Base-by-base conservation (phyloP, 768 basidiomycete genomes). In the Megacollybia marginata region DNA sequence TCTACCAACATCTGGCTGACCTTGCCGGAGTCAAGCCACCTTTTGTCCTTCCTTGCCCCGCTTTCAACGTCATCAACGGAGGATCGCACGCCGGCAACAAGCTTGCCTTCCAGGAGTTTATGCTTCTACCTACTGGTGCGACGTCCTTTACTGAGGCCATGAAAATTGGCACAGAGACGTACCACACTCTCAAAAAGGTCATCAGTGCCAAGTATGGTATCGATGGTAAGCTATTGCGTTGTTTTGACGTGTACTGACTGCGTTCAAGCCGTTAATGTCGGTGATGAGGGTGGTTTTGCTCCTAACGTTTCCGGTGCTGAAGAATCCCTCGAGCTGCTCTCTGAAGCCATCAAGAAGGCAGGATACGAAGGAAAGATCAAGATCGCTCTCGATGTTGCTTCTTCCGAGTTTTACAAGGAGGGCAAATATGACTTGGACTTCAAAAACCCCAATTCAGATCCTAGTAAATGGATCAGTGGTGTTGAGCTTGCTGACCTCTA, bases 101-200 rank as follows among this genome's bases (percentile, higher is more conserved):
- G 72, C 88, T 99, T 55, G 96, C 96, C 35, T 99, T 98, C 90
- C 96, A 99, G 72, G 96, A 99, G 72, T 99, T 99, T 79, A 98
- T 99, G 96, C 79, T 99, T 59, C 79, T 97, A 55, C 95, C 96
- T 54, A 94, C 92, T 53, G 95, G 94, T 47, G 96, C 96, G 47
- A 59, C 76, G 15, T 79, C 78, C 52, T 99, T 98, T 79, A 83
- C 89, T 32, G 94, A 99, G 76, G 93, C 96, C 51, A 85, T 99
- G 85, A 95, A 97, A 75, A 93, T 95, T 53, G 96, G 96, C 53
- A 88, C 94, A 9, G 96, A 99, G 73, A 94, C 91, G 19, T 96
- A 96, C 74, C 93, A 96, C 77, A 88, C 87, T 56, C 77, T 98
- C 64, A 99, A 99, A 80, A 96, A 93, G 78, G 94, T 99, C 64